A percentile compares a stretch with the other conserved stretches of the same genome.
Conservation (phyloP, 805 yeast species). For the Wickerhamomyces queroliae region DNA sequence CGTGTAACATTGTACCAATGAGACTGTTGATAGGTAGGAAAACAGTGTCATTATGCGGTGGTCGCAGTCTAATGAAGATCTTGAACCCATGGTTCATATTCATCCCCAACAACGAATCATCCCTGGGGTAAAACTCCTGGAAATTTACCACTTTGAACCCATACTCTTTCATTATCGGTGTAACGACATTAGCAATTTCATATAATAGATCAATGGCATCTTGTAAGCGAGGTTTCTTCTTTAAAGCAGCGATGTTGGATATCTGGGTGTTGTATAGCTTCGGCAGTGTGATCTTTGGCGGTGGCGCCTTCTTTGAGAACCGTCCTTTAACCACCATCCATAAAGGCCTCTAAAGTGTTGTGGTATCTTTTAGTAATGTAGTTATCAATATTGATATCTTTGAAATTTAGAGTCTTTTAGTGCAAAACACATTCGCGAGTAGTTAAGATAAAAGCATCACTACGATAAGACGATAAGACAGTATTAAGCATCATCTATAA, state of each 20-base stretch:
- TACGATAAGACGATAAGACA: too few species aligned
- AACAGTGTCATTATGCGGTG: slow-evolving; percentile 39
- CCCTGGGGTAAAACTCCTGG: slow-evolving; percentile 78
- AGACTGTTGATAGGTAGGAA: slow-evolving; percentile 64
- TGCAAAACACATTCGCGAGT: too few species aligned
- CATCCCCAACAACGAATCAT: slow-evolving; percentile 61
- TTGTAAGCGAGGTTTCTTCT: slow-evolving; percentile 40
- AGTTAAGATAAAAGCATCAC: too few species aligned
- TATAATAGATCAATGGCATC: slow-evolving; percentile 56
- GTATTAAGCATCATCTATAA: too few species aligned
- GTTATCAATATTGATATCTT: too few species aligned
- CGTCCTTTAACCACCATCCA: slow-evolving; percentile 18
- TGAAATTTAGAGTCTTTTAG: too few species aligned
- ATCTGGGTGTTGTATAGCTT: slow-evolving; percentile 25
- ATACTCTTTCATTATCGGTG: slow-evolving; percentile 71
- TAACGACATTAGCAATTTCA: slow-evolving; percentile 61
- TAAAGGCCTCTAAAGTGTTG: too few species aligned
- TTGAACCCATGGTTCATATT: slow-evolving; percentile 77
- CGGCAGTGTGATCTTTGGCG: slow-evolving; percentile 13
- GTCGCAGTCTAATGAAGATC: slow-evolving; percentile 66
- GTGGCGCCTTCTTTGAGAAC: slow-evolving; percentile 10
- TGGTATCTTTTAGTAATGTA: too few species aligned
- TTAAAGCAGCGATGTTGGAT: slow-evolving; percentile 35
- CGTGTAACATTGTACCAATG: slow-evolving; percentile 84
- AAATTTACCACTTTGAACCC: slow-evolving; percentile 60